These are phyloP conservation scores for Rhizoclosmatium sp. DNA, from an alignment of 192 early-diverging fungal genomes.

Conservation along the genomic window DNA sequence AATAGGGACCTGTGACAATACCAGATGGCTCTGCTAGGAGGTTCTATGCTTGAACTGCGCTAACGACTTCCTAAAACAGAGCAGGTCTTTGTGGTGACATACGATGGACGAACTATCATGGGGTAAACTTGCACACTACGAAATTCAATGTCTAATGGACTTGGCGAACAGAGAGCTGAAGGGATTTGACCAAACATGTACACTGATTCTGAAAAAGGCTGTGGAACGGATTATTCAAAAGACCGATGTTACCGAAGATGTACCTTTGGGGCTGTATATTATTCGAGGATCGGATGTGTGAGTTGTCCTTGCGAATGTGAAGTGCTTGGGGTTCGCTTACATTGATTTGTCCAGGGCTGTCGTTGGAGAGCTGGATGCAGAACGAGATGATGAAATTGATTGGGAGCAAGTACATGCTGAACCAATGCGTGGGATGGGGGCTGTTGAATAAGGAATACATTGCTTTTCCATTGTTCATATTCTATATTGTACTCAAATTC, in stretches of 20 bases:
- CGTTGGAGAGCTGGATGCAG: constrained; percentile 18
- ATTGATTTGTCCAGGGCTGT: constrained; percentile 8
- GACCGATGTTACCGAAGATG: constrained; percentile 22
- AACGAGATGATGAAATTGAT: constrained; percentile 29
- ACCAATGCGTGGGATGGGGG: constrained; percentile 16
- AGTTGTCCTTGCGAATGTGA: background rate
- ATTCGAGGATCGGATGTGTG: constrained; percentile 24
- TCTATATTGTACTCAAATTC: background rate
- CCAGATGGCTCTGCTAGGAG: no score
- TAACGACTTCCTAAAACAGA: background rate
- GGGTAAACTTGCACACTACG: background rate
- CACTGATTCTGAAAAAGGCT: constrained; percentile 29
- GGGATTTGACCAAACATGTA: constrained; percentile 31
- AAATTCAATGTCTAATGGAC: background rate
- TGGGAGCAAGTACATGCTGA: constrained; percentile 28
- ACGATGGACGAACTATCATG: constrained; percentile 24
- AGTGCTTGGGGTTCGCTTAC: background rate
- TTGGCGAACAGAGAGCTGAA: constrained; percentile 16
- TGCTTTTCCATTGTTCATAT: background rate
- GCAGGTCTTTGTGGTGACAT: constrained; percentile 28
- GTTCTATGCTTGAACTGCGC: background rate
- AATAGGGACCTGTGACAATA: background rate
- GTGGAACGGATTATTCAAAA: constrained; percentile 28
- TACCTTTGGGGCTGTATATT: constrained; percentile 29
- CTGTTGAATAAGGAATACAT: background rate